These are phyloP conservation scores for Phytophthora litchii DNA, from an alignment of 352 stramenopile species.

Conservation along the genomic window DNA sequence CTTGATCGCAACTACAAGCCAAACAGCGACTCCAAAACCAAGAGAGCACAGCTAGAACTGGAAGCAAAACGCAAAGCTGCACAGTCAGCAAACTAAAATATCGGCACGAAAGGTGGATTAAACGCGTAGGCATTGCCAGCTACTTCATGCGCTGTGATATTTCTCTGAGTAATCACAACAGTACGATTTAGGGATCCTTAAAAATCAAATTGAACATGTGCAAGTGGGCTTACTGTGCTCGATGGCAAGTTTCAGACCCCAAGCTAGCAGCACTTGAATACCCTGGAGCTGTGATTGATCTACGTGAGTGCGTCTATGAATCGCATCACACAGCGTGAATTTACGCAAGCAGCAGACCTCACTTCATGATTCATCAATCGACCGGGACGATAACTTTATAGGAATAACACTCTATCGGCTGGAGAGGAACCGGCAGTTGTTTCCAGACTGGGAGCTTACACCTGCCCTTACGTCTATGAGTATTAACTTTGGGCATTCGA, in stretches of 20 bases:
- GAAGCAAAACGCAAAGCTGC: slow-evolving; percentile 38
- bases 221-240: slow-evolving; percentile 23
- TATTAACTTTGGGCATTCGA: not conserved
- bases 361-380: too few species aligned
- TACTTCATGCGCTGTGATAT: slow-evolving; percentile 14
- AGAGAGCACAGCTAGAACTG: slow-evolving; percentile 56
- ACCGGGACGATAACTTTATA: slow-evolving; percentile 59
- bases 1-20: slow-evolving; percentile 70
- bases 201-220: not conserved
- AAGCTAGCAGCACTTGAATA: slow-evolving; percentile 10
- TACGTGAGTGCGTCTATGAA: slow-evolving; percentile 10
- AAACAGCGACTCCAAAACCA: slow-evolving; percentile 57
- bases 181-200: not conserved
- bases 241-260: slow-evolving; percentile 22
- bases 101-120: not conserved
- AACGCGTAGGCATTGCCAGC: not conserved
- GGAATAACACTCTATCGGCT: slow-evolving; percentile 54
- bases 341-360: not conserved
- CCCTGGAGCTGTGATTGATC: slow-evolving; percentile 7
- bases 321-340: not conserved
- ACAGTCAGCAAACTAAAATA: slow-evolving; percentile 9
- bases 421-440: slow-evolving; percentile 58
- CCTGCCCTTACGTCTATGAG: slow-evolving; percentile 4
- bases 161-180: slow-evolving; percentile 13
- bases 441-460: slow-evolving; percentile 61